Evolutionary conservation across 2,329 filamentous ascomycete species (phyloP), one percentile per base, ranked within the genome.

Genomic region (Fusarium udum): DNA sequence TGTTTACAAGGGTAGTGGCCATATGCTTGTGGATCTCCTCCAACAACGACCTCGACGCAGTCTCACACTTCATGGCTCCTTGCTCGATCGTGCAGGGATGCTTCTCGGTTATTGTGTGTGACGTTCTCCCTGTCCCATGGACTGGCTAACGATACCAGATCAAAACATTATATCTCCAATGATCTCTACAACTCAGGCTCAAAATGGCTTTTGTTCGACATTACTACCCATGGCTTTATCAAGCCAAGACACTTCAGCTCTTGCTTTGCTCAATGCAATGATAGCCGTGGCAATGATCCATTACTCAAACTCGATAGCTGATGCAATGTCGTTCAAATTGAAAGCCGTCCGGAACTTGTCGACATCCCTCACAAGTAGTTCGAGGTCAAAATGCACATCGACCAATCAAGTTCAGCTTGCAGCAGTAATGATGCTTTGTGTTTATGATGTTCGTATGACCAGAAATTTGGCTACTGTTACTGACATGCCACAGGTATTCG

Each of bases 361-460:
- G 8, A 8, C 3, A 2, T 55, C 57, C 3, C 28, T 60, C 10
- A 11, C 14, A 2, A 14, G 28, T 14, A 16, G 12, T 18, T 5
- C 18, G 15, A 31, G 13, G 15, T 26, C 46, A 24, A 22, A 2
- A 18, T 14, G 13, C 3, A 5, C 46, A 55, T 20, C 26, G 15
- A 20, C 14, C 9, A 40, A 5, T 11, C 22, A 55, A 26, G 28
- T 55, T 5, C 46, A 60, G 22, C 36, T 60, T 40, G 57, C 57
- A 16, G 46, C 57, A 18, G 57, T 55, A 8, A 60, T 60, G 57
- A 60, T 60, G 57, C 57, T 60, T 7, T 60, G 57, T 18, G 57
- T 60, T 15, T 60, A 60, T 16, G 46, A 60, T 34, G 57, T 55
- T 11, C 2, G 43, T 12, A 24, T 12, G 16, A 4, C 11, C 24